These are phyloP conservation scores for Chlorella sp. DNA, from an alignment of 139 green algal species.

Conservation along the genomic window DNA sequence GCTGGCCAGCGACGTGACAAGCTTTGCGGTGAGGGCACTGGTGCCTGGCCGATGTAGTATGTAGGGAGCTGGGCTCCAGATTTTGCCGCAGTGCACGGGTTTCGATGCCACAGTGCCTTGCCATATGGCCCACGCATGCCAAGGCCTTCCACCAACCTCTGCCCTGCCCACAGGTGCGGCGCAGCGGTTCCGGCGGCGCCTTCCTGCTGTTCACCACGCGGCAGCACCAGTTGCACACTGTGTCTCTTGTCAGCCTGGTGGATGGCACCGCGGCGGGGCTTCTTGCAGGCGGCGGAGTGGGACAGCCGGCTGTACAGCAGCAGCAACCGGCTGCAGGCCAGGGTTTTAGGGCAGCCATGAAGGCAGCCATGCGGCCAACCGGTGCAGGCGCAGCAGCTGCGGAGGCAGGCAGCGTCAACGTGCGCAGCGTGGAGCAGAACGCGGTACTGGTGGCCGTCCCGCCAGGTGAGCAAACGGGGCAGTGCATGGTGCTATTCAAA, in stretches of 20 bases:
- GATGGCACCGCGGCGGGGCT: neutral
- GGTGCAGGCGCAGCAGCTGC: conserved; percentile 28
- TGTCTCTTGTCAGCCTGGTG: conserved; percentile 37
- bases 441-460: conserved; percentile 62
- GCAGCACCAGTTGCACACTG: conserved; percentile 56
- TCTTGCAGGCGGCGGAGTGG: neutral
- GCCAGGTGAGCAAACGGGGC: conserved; percentile 7
- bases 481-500: neutral
- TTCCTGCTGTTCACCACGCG: conserved; percentile 78
- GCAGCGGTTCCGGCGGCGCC: conserved; percentile 65
- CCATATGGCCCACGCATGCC: neutral
- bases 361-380: conserved; percentile 73
- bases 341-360: conserved; percentile 43
- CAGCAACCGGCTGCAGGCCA: conserved; percentile 1
- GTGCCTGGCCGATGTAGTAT: neutral
- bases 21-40: conserved; percentile 56
- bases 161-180: conserved; percentile 25
- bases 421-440: conserved; percentile 75
- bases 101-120: neutral
- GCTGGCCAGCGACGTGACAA: conserved; percentile 66
- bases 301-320: neutral
- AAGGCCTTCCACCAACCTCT: neutral
- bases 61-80: neutral
- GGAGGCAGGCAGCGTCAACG: conserved; percentile 41
- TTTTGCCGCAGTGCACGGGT: neutral